phyloP scores from a whole-genome alignment of 2,329 filamentous ascomycete genomes.

The Microcera coccophila region DNA sequence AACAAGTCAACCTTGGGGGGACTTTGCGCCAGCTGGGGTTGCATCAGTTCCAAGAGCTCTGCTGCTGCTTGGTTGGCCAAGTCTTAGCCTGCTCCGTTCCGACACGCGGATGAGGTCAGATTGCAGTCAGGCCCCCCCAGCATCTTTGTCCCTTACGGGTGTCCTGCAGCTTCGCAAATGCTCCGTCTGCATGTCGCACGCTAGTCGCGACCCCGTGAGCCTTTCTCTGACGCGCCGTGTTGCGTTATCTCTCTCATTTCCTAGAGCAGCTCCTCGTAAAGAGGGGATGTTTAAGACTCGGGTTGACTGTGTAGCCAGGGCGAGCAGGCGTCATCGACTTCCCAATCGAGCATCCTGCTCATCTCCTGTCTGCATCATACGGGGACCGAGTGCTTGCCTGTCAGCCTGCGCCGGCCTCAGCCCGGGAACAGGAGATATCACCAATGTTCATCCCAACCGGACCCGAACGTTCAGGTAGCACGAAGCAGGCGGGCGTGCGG shows the following conservation, averaged over 20 bases:
- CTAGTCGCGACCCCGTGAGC: constrained; percentile 27
- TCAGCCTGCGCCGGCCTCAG: constrained; percentile 22
- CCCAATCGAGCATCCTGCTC: constrained; percentile 25
- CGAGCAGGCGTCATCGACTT: constrained; percentile 23
- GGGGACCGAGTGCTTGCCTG: background rate
- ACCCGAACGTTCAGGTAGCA: background rate
- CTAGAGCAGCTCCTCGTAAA: background rate
- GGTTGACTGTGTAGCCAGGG: background rate
- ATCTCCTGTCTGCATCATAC: constrained; percentile 1
- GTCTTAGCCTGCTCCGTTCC: background rate
- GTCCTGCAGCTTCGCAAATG: constrained; percentile 7
- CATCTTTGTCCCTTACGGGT: constrained; percentile 1
- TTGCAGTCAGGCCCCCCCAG: constrained; percentile 9
- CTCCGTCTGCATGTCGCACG: constrained; percentile 14
- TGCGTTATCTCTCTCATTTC: constrained; percentile 12
- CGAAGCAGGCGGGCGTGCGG: constrained; percentile 1
- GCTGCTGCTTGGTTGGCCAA: background rate
- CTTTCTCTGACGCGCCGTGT: constrained; percentile 17
- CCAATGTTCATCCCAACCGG: constrained; percentile 5
- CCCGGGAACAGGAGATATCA: constrained; percentile 23
- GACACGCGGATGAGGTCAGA: constrained; percentile 14
- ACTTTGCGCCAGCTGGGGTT: constrained; percentile 12
- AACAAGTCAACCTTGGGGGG: constrained; percentile 7
- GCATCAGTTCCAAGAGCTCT: constrained; percentile 10
- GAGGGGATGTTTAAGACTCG: background rate